A percentile compares a stretch with the other conserved stretches of the same genome.
Conservation (phyloP, 2,329 filamentous ascomycete species). For the Diaporthe citrichinensis region DNA sequence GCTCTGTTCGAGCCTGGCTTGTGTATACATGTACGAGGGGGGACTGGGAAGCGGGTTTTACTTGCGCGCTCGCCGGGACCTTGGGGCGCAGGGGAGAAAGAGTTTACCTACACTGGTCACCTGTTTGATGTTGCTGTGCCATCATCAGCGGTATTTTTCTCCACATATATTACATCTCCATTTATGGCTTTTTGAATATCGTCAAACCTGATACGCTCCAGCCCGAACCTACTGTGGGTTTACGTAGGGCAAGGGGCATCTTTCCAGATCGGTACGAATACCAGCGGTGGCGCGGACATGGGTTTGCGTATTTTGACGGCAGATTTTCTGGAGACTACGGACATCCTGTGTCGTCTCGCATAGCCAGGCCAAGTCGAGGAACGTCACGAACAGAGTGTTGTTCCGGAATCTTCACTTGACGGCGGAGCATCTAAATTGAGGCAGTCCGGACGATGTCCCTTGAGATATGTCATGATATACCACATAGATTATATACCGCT, state of each 20-base stretch:
- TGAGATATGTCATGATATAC: constrained; percentile 7
- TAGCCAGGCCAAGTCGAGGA: not conserved
- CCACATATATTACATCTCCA: constrained; percentile 1
- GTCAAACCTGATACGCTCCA: not conserved
- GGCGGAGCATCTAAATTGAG: not conserved
- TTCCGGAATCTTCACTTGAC: not conserved
- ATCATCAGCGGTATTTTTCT: not conserved
- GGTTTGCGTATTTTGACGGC: not conserved
- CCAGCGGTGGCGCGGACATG: constrained; percentile 3
- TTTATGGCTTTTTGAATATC: not conserved
- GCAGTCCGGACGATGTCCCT: not conserved
- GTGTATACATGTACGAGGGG: constrained; percentile 30
- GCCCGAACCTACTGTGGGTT: not conserved
- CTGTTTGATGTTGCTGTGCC: constrained; percentile 4
- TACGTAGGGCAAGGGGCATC: no score
- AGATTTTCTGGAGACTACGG: not conserved
- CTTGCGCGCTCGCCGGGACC: constrained; percentile 13
- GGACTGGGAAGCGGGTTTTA: constrained; percentile 5
- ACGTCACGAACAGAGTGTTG: not conserved
- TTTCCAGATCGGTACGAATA: not conserved
- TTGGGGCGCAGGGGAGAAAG: constrained; percentile 23
- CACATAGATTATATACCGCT: not conserved
- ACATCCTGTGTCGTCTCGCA: not conserved
- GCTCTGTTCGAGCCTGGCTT: constrained; percentile 2
- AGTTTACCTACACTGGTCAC: not conserved